A percentile compares a stretch with the other conserved stretches of the same genome.
Conservation (phyloP, 2,329 filamentous ascomycete genomes). For the Fusarium nodosum region DNA sequence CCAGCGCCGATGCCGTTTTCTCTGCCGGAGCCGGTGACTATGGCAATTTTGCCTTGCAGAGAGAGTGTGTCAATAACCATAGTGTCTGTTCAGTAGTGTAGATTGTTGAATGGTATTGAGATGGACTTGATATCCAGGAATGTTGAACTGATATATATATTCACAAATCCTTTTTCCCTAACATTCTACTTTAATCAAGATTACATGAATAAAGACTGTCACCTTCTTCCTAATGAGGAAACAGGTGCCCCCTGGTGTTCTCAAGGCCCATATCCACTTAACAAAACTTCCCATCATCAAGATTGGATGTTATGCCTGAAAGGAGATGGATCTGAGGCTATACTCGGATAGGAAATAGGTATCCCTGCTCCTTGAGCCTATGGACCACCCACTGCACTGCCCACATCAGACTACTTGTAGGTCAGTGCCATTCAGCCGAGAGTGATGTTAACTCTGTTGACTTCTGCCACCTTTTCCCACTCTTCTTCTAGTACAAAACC, state of each 20-base stretch:
- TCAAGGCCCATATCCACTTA: neutral
- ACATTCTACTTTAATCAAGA: fast-evolving
- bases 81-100: neutral
- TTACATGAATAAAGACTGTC: neutral
- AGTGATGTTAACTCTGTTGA: neutral
- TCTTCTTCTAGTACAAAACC: neutral
- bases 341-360: slow-evolving; percentile 1
- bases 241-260: neutral
- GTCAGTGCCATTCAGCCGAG: neutral
- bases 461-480: neutral
- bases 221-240: neutral
- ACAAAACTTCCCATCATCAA: neutral
- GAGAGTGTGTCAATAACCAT: slow-evolving; percentile 56
- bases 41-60: slow-evolving; percentile 58
- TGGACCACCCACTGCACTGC: neutral
- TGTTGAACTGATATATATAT: neutral
- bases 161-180: neutral
- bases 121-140: no score
- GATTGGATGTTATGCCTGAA: neutral
- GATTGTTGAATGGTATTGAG: neutral
- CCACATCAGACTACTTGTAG: no score
- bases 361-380: neutral
- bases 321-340: neutral
- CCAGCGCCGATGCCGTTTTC: slow-evolving; percentile 61
- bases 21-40: slow-evolving; percentile 61